A percentile compares a stretch with the other conserved stretches of the same genome.
phyloP scores from a whole-genome alignment of 2,329 filamentous ascomycete species.

The Penicillium aurantiogriseum region DNA sequence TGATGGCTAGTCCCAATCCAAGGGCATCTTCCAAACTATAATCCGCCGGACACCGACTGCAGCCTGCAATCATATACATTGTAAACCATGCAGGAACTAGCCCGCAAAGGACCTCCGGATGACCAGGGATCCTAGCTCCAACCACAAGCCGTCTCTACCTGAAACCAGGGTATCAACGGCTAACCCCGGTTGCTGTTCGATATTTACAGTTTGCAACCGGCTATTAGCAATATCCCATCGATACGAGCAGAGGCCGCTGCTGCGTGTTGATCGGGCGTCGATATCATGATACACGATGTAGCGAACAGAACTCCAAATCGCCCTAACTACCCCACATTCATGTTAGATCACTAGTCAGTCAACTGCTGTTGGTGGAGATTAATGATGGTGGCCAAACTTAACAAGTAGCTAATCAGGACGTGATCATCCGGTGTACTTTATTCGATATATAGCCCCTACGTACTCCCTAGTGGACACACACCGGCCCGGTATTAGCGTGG shows the following conservation, averaged over 20 bases:
- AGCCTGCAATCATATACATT: not conserved
- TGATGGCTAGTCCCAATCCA: not conserved
- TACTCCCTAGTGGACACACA: not conserved
- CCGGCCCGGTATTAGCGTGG: not conserved
- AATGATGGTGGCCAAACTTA: not conserved
- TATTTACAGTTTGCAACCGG: conserved; percentile 8
- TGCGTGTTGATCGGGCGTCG: not conserved
- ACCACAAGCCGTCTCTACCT: not conserved
- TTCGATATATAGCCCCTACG: not conserved
- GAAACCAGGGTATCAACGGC: conserved; percentile 14
- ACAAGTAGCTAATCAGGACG: not conserved
- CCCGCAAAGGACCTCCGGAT: not conserved
- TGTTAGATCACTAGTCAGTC: not conserved
- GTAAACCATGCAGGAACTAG: not conserved
- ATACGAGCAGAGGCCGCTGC: not conserved
- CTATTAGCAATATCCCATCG: conserved; percentile 1
- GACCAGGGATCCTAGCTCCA: not conserved
- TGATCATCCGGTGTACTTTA: not conserved
- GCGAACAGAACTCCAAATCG: not conserved
- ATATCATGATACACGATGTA: not conserved
- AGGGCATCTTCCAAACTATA: not conserved
- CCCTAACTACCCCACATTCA: not conserved
- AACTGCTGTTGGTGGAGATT: not conserved
- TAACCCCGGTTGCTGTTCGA: conserved; percentile 5
- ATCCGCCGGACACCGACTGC: not conserved